Percentiles rank a stretch among this genome's conserved stretches.
These are phyloP conservation scores for Magnaporthiopsis rhizophila DNA, from an alignment of 2,329 filamentous ascomycete genomes.

Conservation along the genomic window DNA sequence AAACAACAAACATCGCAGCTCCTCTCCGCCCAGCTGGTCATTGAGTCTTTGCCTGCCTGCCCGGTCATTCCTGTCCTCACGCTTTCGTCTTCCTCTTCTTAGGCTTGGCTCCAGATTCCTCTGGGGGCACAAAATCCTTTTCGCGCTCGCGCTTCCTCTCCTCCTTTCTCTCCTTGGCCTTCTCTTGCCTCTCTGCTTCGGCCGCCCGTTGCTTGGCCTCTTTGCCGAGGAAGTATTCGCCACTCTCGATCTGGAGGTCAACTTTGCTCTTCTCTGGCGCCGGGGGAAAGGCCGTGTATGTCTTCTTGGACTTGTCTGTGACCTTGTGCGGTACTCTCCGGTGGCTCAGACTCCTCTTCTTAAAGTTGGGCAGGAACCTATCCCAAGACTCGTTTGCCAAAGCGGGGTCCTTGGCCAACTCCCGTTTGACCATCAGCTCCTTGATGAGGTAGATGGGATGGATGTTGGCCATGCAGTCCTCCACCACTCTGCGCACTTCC, in stretches of 20 bases:
- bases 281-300: constrained; percentile 95
- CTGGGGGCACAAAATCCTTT: constrained; percentile 79
- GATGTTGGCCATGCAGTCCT: constrained; percentile 95
- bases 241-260: constrained; percentile 93
- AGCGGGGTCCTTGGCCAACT: constrained; percentile 71
- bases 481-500: constrained; percentile 79
- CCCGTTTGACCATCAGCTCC: constrained; percentile 78
- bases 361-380: constrained; percentile 93
- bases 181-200: constrained; percentile 72
- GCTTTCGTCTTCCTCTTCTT: constrained; percentile 52
- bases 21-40: background rate
- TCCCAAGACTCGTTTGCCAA: constrained; percentile 89
- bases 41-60: background rate
- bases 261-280: constrained; percentile 98
- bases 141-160: constrained; percentile 81
- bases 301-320: constrained; percentile 88
- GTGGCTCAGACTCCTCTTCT: constrained; percentile 83
- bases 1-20: background rate
- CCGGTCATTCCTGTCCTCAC: background rate
- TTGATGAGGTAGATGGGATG: constrained; percentile 80
- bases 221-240: constrained; percentile 94
- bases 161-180: constrained; percentile 79
- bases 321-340: constrained; percentile 75
- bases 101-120: constrained; percentile 59
- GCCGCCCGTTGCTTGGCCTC: constrained; percentile 80